phyloP scores from a whole-genome alignment of 139 green algal species.

The Trebouxia sp. region DNA sequence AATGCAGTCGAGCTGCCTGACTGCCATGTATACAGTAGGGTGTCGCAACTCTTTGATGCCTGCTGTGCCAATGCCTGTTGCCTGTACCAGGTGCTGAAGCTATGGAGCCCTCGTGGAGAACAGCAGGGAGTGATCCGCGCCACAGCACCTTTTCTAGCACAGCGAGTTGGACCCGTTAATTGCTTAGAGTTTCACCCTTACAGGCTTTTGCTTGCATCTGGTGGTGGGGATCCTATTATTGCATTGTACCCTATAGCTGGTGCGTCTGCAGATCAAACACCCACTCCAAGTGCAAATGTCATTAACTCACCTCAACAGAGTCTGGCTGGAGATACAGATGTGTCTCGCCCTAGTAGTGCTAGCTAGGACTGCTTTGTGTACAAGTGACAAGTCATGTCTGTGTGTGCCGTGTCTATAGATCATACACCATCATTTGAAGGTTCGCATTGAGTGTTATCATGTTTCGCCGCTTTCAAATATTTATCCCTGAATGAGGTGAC shows the following conservation, averaged over 20 bases:
- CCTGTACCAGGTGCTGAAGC: conserved; percentile 50
- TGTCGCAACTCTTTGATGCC: background rate
- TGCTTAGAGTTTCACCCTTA: conserved; percentile 87
- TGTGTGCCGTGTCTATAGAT: no score
- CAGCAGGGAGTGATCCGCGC: conserved; percentile 71
- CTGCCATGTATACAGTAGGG: background rate
- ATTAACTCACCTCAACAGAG: background rate
- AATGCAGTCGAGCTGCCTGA: no score
- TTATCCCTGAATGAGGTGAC: no score
- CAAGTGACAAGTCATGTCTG: no score
- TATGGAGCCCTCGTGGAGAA: conserved; percentile 63
- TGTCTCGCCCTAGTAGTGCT: background rate
- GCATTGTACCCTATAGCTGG: background rate
- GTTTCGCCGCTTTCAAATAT: no score
- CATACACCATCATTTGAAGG: no score
- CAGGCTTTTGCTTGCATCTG: conserved; percentile 76
- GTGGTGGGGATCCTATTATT: conserved; percentile 53
- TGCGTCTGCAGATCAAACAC: background rate
- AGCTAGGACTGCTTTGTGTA: no score
- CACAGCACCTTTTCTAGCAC: conserved; percentile 53
- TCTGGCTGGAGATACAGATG: background rate
- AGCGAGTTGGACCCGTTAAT: conserved; percentile 74
- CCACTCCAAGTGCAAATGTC: background rate
- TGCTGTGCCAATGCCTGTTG: no score
- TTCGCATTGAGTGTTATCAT: no score